Evolutionary conservation across 495 filamentous ascomycete species (phyloP), one percentile per base, ranked within the genome.

Genomic region (Tuber microsphaerosporum): DNA sequence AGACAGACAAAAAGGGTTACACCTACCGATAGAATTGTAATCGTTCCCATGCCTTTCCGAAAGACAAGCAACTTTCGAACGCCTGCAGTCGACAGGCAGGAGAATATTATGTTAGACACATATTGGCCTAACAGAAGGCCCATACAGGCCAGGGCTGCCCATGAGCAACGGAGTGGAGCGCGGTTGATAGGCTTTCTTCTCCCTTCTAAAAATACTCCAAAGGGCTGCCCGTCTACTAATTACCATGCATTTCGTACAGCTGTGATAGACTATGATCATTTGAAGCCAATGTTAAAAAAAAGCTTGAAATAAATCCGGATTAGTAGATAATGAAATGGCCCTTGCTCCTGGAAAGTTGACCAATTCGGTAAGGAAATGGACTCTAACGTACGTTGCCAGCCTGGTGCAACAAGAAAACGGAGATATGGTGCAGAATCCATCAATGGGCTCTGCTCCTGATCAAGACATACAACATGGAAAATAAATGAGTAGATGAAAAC

Each of bases 31-130:
- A 12, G 12, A 65, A 65, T 26, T 34, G 26, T 26, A 65, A 65
- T 65, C 14, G 3, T 34, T 65, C 56, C 56, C 56, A 65, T 65
- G 26, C 26, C n/a, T 34, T 65, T 31, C 56, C 56, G 56, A 16
- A 34, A 16, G 26, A 65, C 26, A 65, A 65, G 31, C 26, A 65
- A 34, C 56, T 65, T 65, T 65, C 56, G 56, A 65, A 34, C 26
- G 34, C 56, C 56, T 65, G 56, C 56, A 65, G 56, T 65, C 26
- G 12, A 17, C 56, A 34, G 56, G 56, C 56, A 65, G 56, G 26
- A 65, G 56, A 17, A 34, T 65, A 65, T 65, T 65, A 65, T 65
- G 34, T 65, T 65, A 65, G 56, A 65, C 56, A 9, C 56, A 65
- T 34, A 34, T 65, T 65, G 34, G 56, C 56, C 56, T 14, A 34